phyloP scores from a whole-genome alignment of 306 rosid species.

The Urtica urens region DNA sequence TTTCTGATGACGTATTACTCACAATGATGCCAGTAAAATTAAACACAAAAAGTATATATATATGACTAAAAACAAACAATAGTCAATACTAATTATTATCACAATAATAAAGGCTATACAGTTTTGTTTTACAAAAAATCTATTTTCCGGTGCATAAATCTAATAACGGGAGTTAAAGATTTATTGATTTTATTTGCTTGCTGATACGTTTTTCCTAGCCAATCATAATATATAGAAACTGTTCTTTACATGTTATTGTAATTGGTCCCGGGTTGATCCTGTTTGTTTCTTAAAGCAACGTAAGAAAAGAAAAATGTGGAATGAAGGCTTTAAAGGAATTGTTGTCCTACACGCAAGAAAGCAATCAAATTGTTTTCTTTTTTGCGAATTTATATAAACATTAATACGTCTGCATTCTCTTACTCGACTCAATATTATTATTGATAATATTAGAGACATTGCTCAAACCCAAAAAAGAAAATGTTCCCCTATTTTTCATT shows the following conservation, averaged over 20 bases:
- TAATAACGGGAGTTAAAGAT: no score
- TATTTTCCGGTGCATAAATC: no score
- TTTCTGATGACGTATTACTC: no score
- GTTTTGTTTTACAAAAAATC: no score
- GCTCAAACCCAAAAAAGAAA: not conserved
- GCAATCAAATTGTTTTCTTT: not conserved
- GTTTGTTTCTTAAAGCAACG: slow-evolving; percentile 16
- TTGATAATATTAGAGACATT: not conserved
- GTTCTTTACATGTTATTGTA: not conserved
- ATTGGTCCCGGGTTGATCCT: not conserved
- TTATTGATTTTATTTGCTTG: no score
- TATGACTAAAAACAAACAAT: no score
- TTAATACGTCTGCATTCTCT: not conserved
- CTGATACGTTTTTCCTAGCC: no score
- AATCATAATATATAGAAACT: not conserved
- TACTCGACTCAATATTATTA: slow-evolving; percentile 1
- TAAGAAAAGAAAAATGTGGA: slow-evolving; percentile 7
- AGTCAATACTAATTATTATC: no score
- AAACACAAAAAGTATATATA: no score
- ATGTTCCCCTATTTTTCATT: not conserved
- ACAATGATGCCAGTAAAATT: no score
- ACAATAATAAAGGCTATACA: no score
- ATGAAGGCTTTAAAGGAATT: slow-evolving; percentile 16
- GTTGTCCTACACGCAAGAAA: slow-evolving; percentile 36
- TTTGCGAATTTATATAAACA: not conserved